These are phyloP conservation scores for Dactylellina cionopaga DNA, from an alignment of 2,329 filamentous ascomycete species.

Conservation along the genomic window DNA sequence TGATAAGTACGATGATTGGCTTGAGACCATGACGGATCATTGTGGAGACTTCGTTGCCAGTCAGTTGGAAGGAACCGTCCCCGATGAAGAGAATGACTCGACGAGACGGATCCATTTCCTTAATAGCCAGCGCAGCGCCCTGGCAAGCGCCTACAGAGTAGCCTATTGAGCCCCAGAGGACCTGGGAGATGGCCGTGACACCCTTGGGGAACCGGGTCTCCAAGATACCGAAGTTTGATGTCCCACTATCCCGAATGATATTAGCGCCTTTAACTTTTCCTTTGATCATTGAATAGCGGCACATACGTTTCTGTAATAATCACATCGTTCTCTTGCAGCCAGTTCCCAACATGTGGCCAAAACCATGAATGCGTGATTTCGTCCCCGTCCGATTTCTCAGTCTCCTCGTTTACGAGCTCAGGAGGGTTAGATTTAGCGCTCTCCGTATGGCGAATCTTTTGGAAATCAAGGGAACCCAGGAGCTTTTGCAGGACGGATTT, in stretches of 20 bases:
- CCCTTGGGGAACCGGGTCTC: slow-evolving; percentile 79
- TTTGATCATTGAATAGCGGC: background rate
- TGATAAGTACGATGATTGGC: slow-evolving; percentile 84
- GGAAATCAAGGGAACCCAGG: slow-evolving; percentile 27
- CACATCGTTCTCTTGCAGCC: slow-evolving; percentile 77
- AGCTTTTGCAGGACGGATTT: slow-evolving; percentile 79
- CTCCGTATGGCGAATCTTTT: slow-evolving; percentile 39
- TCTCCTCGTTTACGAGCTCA: slow-evolving; percentile 66
- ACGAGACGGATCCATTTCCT: slow-evolving; percentile 69
- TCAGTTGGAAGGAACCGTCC: slow-evolving; percentile 86
- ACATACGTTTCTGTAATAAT: slow-evolving; percentile 78
- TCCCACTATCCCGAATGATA: slow-evolving; percentile 65
- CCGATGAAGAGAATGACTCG: slow-evolving; percentile 87
- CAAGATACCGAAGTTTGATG: slow-evolving; percentile 87
- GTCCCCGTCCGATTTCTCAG: slow-evolving; percentile 58
- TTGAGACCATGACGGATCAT: slow-evolving; percentile 80
- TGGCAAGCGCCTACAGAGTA: slow-evolving; percentile 72
- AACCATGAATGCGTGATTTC: slow-evolving; percentile 77
- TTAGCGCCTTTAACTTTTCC: background rate
- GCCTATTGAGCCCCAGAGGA: slow-evolving; percentile 76
- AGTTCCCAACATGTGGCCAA: slow-evolving; percentile 80
- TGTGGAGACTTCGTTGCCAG: slow-evolving; percentile 82
- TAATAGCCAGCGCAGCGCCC: slow-evolving; percentile 78
- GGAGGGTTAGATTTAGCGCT: slow-evolving; percentile 43
- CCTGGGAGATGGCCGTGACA: slow-evolving; percentile 84